Conservation (phyloP, 2,329 filamentous ascomycete genomes). For the Podosphaera aphanis region DNA sequence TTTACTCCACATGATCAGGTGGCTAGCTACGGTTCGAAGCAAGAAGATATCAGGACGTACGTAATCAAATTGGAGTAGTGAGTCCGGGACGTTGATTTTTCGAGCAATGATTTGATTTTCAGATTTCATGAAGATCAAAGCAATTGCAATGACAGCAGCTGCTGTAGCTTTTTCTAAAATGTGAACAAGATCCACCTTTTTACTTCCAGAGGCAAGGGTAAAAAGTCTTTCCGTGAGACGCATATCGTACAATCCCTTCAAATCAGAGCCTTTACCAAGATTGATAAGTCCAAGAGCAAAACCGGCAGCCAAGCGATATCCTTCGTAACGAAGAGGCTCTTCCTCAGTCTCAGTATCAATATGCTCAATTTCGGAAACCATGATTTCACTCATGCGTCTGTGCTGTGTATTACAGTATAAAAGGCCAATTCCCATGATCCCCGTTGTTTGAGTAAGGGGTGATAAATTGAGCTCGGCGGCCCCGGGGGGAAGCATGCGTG, state of each 20-base stretch:
- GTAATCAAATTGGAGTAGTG: constrained; percentile 79
- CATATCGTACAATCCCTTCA: constrained; percentile 85
- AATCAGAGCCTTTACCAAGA: constrained; percentile 66
- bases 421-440: constrained; percentile 88
- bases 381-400: constrained; percentile 93
- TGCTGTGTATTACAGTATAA: constrained; percentile 91
- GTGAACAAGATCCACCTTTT: constrained; percentile 79
- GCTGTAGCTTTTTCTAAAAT: constrained; percentile 81
- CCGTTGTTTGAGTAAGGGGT: constrained; percentile 79
- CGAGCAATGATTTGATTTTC: constrained; percentile 67
- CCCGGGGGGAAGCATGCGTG: constrained; percentile 73
- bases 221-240: constrained; percentile 71
- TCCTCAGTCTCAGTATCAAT: constrained; percentile 60
- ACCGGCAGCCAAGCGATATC: constrained; percentile 84
- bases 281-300: constrained; percentile 91
- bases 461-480: constrained; percentile 88
- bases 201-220: constrained; percentile 63
- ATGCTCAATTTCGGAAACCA: constrained; percentile 91
- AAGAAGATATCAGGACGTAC: constrained; percentile 83
- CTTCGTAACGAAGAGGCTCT: constrained; percentile 70
- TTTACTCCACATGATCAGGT: constrained; percentile 78
- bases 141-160: constrained; percentile 73
- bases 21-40: constrained; percentile 66
- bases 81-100: constrained; percentile 84
- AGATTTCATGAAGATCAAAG: constrained; percentile 92